Base-by-base conservation (phyloP, 1,284 basidiomycete species). In the Sphaerobolus stellatus region DNA sequence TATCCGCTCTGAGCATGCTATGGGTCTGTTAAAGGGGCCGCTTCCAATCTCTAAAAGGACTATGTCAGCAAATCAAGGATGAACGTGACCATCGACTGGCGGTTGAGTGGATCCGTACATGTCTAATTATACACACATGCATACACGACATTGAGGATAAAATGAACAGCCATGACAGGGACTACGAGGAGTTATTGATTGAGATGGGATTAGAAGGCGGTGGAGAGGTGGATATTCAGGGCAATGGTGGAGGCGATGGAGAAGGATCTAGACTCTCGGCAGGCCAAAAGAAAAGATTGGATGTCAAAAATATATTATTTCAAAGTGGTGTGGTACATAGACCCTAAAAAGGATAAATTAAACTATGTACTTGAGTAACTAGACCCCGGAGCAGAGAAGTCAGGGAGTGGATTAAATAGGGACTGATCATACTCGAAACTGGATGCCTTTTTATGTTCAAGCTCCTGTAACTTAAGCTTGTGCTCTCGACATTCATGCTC, bases 21-120 rank as follows among this genome's bases (percentile, higher is more conserved):
- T 50, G 8, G 48, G 48, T n/a, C 36, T 8, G 22, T 31, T 36
- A 3, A 50, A 50, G 33, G 48, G 48, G 13, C 48, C 7, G 29
- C 18, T 50, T 50, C 25, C 29, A 24, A 5, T 47, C 45, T 3
- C 28, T 47, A 16, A 47, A 47, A 47, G 45, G 45, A 14, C 25
- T 47, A 47, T 13, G 11, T 4, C 48, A 50, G 34, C 48, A 50
- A 36, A 50, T 50, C 27, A 25, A 50, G n/a, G 30, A 50, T 36
- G 29, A 50, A 36, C 16, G 13, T 3, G 29, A 50, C 16, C 48
- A 50, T 30, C 48, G 18, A 5, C 29, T 14, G 13, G 34, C 48
- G 36, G 14, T 50, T 4, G 29, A 50, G 24, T 50, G 48, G 48
- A 25, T 50, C 11, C 29, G 4, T 18, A 50, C 33, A n/a, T 50